A percentile compares a stretch with the other conserved stretches of the same genome.
phyloP scores from a whole-genome alignment of 352 stramenopile genomes.

The Phytophthora citrophthora region DNA sequence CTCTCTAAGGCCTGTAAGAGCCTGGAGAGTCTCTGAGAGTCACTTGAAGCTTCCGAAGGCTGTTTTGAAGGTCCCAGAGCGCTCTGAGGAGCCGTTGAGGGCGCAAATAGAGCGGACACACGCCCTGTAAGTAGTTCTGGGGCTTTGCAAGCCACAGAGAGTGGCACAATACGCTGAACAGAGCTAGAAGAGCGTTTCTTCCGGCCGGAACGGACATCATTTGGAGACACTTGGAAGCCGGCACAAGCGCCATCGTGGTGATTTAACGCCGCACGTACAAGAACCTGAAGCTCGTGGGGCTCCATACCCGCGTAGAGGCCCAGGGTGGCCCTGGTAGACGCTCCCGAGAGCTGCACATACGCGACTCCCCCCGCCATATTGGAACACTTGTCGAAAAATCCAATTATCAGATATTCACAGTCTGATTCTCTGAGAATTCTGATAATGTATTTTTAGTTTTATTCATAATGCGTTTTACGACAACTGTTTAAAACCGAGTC shows the following conservation, averaged over 20 bases:
- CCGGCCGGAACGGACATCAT: constrained; percentile 2
- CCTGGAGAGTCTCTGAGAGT: constrained; percentile 25
- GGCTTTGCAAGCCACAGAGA: constrained; percentile 60
- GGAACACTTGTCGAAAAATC: constrained; percentile 6
- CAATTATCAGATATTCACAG: no score
- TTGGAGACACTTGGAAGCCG: constrained; percentile 46
- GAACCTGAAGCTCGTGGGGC: constrained; percentile 45
- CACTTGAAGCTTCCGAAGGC: not conserved
- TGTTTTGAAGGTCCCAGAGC: constrained; percentile 7
- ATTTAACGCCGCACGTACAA: constrained; percentile 47
- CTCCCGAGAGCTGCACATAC: constrained; percentile 33
- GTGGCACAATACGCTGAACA: constrained; percentile 51
- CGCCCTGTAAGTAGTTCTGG: constrained; percentile 49
- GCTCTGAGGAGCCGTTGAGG: not conserved
- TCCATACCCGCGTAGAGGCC: constrained; percentile 66
- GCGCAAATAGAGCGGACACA: constrained; percentile 33
- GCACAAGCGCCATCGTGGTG: constrained; percentile 17
- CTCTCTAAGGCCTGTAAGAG: constrained; percentile 47
- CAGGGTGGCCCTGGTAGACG: constrained; percentile 41
- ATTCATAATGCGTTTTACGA: no score
- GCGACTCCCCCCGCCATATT: constrained; percentile 30
- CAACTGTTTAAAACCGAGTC: no score
- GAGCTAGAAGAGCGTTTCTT: constrained; percentile 13
- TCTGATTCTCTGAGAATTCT: no score
- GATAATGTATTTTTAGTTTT: no score